These are phyloP conservation scores for Quercus suber DNA, from an alignment of 306 rosid species.

Conservation along the genomic window DNA sequence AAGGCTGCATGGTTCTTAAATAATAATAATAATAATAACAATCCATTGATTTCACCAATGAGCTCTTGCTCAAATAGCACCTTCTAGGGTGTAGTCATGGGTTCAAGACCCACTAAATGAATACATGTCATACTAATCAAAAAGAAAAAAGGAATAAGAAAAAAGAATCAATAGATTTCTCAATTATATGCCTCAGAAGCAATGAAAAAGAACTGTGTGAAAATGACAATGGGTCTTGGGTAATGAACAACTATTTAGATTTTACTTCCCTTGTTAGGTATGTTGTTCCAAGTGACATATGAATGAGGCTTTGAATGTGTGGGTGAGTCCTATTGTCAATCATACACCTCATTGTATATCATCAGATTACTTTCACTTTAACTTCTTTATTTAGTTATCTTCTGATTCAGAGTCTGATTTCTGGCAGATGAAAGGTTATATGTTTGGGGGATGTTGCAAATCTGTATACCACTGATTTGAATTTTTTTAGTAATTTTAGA, in stretches of 20 bases:
- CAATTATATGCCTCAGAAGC: not conserved
- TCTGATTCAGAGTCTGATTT: not conserved
- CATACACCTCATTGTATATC: not conserved
- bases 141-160: not conserved
- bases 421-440: not conserved
- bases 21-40: not conserved
- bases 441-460: not conserved
- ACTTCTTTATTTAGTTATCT: not conserved
- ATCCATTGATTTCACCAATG: conserved; percentile 11
- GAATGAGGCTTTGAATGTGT: conserved; percentile 7
- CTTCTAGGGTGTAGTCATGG: not conserved
- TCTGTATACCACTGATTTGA: not conserved
- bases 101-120: not conserved
- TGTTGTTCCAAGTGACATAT: conserved; percentile 7
- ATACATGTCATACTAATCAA: not conserved
- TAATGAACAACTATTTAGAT: not conserved
- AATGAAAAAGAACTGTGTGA: not conserved
- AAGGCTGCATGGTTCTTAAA: not conserved
- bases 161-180: not conserved
- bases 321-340: conserved; percentile 3
- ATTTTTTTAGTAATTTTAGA: not conserved
- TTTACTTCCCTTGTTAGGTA: conserved; percentile 1
- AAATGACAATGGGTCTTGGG: not conserved
- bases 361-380: not conserved
- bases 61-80: not conserved